Evolutionary conservation across 1,139 yeast genomes (phyloP), one percentile per base, ranked within the genome.

Genomic region (Geotrichum aggregatum): DNA sequence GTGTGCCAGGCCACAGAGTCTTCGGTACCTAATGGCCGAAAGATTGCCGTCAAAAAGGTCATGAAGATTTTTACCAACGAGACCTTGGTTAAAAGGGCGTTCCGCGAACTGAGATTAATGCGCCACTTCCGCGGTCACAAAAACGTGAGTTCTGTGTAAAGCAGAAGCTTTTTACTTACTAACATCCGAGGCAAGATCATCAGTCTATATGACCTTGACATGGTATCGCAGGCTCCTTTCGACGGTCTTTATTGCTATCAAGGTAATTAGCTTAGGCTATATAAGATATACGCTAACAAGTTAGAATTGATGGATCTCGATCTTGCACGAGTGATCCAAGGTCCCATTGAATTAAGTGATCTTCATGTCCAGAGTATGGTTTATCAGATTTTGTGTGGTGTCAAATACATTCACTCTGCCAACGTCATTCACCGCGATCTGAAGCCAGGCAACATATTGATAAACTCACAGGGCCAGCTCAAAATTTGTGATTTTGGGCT

Each of bases 401-500:
- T 87, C 47, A 84, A 84, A 64, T 87, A 86, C 63, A 84, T 87
- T 52, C 96, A 87, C 66, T 80, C 92, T 10, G 95, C 94, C 1
- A 61, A 63, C 58, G 92, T 87, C 3, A 82, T 87, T 46, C 96
- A 87, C 66, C 74, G 96, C 49, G 96, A 87, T 65, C 74, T 87
- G 58, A 87, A 87, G 65, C 96, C 96, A 0, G 91, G 94, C 0
- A 87, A 87, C 64, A 80, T 87, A 16, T 72, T 87, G 50, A 86
- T 87, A n/a, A 80, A 87, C 5, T 66, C 78, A 1, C 80, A 79
- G 52, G 96, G 96, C 0, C 73, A 71, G 11, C 67, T 87, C 44
- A 87, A 87, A 65, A 85, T 87, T 13, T 86, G 96, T 65, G 96
- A 87, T 67, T 87, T 87, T 72, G 96, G 96, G 0, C 72, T 89